phyloP scores from a whole-genome alignment of 176 grass and related monocot species.

The Rhynchospora tenuis region DNA sequence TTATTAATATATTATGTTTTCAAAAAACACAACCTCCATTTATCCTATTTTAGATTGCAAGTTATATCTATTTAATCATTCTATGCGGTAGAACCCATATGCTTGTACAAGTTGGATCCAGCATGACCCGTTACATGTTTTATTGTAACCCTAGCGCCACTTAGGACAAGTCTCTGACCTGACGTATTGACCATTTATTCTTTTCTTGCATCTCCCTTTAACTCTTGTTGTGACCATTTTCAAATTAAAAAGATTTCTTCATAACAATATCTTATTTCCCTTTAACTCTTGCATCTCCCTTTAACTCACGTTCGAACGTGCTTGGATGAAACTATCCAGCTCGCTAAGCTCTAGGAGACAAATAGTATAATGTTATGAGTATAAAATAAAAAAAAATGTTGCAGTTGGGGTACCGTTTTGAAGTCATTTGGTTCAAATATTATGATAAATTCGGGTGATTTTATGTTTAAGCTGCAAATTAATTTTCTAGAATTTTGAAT shows the following conservation, averaged over 20 bases:
- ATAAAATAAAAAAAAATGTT: not conserved
- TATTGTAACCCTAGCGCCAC: not conserved
- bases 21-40: not conserved
- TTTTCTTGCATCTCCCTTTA: slow-evolving; percentile 46
- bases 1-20: no score
- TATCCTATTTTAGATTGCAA: not conserved
- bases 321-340: slow-evolving; percentile 27
- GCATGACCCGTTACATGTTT: not conserved
- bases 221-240: not conserved
- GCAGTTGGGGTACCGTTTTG: no score
- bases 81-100: not conserved
- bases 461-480: not conserved
- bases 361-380: not conserved
- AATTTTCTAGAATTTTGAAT: not conserved
- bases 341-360: not conserved
- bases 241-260: not conserved
- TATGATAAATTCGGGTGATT: no score
- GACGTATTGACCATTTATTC: slow-evolving; percentile 55
- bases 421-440: no score
- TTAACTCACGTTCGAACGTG: no score
- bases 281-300: no score
- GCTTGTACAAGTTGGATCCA: not conserved
- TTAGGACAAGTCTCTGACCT: not conserved
- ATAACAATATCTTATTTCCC: not conserved
- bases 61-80: not conserved